phyloP scores from a whole-genome alignment of 164 flowering plant genomes.

The Vitis labrusca region DNA sequence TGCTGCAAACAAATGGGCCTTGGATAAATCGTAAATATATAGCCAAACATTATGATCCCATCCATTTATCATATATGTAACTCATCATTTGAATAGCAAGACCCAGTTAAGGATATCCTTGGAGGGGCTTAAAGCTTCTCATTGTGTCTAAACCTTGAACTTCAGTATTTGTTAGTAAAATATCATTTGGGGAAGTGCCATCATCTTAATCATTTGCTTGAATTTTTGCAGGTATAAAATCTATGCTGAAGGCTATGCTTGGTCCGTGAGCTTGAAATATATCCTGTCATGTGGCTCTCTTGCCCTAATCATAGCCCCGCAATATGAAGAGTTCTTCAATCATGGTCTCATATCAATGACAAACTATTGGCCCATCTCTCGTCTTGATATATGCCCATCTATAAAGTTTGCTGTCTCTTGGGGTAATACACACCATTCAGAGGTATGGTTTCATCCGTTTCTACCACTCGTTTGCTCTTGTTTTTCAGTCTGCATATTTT shows the following conservation, averaged over 20 bases:
- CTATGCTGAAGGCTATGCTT: conserved; percentile 90
- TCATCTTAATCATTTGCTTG: neutral
- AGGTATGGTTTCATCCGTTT: conserved; percentile 34
- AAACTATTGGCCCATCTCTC: conserved; percentile 64
- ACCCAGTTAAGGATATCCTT: too few relatives aligned
- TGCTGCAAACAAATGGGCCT: too few relatives aligned
- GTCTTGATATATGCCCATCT: conserved; percentile 50
- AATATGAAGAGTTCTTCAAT: conserved; percentile 78
- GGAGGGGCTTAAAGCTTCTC: too few relatives aligned
- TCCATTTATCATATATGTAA: too few relatives aligned
- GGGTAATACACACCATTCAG: conserved; percentile 54
- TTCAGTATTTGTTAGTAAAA: too few relatives aligned
- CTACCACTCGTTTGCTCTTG: neutral
- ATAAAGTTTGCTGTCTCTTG: conserved; percentile 77
- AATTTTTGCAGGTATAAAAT: conserved; percentile 71
- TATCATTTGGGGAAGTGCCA: neutral
- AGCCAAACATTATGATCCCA: too few relatives aligned
- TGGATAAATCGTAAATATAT: too few relatives aligned
- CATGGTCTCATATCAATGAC: conserved; percentile 69
- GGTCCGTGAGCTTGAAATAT: conserved; percentile 94
- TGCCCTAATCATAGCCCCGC: conserved; percentile 62
- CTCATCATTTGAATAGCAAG: too few relatives aligned
- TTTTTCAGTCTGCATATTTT: neutral
- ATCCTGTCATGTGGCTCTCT: conserved; percentile 78
- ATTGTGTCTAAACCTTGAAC: too few relatives aligned